Evolutionary conservation across 306 rosid species (phyloP), one percentile per base, ranked within the genome.

Genomic region (Citrullus mucosospermus): DNA sequence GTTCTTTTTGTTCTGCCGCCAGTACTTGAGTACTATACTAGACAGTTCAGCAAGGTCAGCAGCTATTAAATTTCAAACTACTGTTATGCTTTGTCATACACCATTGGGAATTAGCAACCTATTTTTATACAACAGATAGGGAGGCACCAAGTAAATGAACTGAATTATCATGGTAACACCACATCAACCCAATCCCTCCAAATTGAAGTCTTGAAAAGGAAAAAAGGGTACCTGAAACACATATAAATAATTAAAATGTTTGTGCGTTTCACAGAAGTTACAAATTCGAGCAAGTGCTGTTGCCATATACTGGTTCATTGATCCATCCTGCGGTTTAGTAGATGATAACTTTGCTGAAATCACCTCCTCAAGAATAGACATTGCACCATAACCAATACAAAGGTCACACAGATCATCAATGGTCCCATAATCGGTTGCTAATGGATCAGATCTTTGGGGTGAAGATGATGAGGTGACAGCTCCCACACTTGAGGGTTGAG

Each of bases 361-460:
- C 75, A 94, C 95, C 83, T 94, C 98, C 90, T 90, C 98, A 86
- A 94, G 82, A 65, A 88, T 82, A 82, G 90, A 77, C 93, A 92
- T 92, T 38, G 96, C 95, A 67, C 90, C 97, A 87, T 89, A 92
- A 78, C 95, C 91, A 81, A 94, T 80, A 85, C 96, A 94, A 50
- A 89, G 79, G 43, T 94, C 98, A 82, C 97, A 92, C 57, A 90
- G 81, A 76, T 94, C 97, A 82, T 94, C 98, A 25, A 94, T 83
- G 60, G 96, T 89, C 85, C 98, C 98, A 80, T 94, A 92, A 84
- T 94, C 96, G 77, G 91, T 92, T 48, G 91, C 92, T 78, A 89
- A 83, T 82, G 95, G 85, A 86, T 94, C 98, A 63, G 89, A 80
- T 70, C 97, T 87, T 84, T 94, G 98, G 77, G 97, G 98, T 57